phyloP scores from a whole-genome alignment of 345 rosid species.

The Cardamine chenopodiifolia region DNA sequence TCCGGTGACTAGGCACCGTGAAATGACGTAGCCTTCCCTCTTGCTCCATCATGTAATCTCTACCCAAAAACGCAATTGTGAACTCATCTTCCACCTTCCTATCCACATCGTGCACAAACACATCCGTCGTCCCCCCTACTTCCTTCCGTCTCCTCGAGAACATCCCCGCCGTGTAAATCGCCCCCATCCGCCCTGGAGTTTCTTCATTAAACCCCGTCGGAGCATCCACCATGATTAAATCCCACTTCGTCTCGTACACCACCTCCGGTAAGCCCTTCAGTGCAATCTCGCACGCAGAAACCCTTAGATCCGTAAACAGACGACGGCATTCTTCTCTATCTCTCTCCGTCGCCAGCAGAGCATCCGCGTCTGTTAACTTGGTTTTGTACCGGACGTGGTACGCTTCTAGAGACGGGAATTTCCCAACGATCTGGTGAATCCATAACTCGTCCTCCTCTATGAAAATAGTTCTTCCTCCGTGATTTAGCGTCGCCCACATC shows the following conservation, averaged over 20 bases:
- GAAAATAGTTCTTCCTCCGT: conserved; percentile 84
- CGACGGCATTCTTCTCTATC: conserved; percentile 50
- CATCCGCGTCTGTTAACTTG: conserved; percentile 59
- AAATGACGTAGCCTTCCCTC: conserved; percentile 79
- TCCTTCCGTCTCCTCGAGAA: conserved; percentile 61
- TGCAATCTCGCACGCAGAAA: conserved; percentile 64
- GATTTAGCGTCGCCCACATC: conserved; percentile 84
- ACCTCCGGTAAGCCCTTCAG: conserved; percentile 67
- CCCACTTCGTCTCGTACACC: conserved; percentile 75
- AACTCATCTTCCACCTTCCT: conserved; percentile 78
- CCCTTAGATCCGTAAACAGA: conserved; percentile 56
- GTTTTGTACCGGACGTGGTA: conserved; percentile 79
- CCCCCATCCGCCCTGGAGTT: conserved; percentile 90
- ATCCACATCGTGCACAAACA: conserved; percentile 89
- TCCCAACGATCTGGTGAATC: conserved; percentile 59
- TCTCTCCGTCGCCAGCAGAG: conserved; percentile 51
- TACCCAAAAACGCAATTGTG: conserved; percentile 67
- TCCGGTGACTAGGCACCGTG: conserved; percentile 69
- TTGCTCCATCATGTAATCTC: conserved; percentile 70
- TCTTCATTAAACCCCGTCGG: conserved; percentile 81
- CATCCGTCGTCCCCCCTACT: conserved; percentile 68
- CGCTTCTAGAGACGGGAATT: conserved; percentile 60
- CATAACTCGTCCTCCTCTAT: conserved; percentile 83
- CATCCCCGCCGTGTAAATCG: conserved; percentile 83
- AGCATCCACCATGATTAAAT: conserved; percentile 93